Base-by-base conservation (phyloP, 2,329 filamentous ascomycete species). In the Exophiala xenobiotica region DNA sequence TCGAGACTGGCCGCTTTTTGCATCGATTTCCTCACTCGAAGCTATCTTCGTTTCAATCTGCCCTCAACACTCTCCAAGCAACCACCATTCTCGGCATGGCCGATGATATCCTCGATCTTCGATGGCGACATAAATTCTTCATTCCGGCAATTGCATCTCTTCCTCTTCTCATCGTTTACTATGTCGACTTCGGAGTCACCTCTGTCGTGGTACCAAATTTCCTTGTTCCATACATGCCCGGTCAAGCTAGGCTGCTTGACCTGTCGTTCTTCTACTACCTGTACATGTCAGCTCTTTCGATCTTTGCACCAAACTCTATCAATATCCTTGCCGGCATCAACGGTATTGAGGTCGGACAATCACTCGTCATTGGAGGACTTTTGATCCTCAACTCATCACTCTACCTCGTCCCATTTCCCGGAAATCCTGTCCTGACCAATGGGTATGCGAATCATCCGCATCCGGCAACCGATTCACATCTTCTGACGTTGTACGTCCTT, bases 271-370 rank as follows among this genome's bases (percentile, higher is more conserved):
- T 89, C 50, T 99, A 99, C 80, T 99, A 99, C 74, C 75, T 86
- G 65, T 99, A 97, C 78, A 99, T 99, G 93, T 89, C 90, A 46
- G 86, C 88, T 50, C 81, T 99, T 61, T 88, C 92, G 67, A 99
- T 99, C 70, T 99, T 99, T 76, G 95, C 90, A 62, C 91, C 93
- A 5, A 97, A 99, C 74, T 90, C 90, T 70, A 99, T 99, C 80
- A 99, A 99, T 76, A 99, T 99, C 73, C 78, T 99, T n/a, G 93
- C 93, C 0, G 93, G 93, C n/a, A 89, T 99, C 71, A 99, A 99
- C 70, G 93, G 93, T 49, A 93, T 99, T 68, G 93, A 99, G 70
- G 93, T 97, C 49, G 84, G 87, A 8, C 93, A 99, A 73, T 96
- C 90, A 53, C 77, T 99, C 57, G 88, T 96, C 58, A 89, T 99